phyloP scores from a whole-genome alignment of 169 alveolate genomes.

The Plasmodium vinckei region DNA sequence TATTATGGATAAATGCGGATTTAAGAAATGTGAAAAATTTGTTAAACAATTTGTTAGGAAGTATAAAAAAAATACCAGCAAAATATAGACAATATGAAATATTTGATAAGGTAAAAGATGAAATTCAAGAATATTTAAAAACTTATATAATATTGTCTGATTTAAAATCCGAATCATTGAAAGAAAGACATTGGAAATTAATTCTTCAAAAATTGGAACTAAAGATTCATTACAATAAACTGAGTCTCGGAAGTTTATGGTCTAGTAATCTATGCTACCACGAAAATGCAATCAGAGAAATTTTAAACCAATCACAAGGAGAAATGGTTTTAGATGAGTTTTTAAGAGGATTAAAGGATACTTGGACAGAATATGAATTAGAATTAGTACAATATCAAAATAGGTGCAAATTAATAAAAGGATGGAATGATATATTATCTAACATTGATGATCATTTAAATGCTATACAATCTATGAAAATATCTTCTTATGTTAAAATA shows the following conservation, averaged over 20 bases:
- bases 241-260: constrained; percentile 93
- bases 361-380: constrained; percentile 92
- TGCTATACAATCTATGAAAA: constrained; percentile 95
- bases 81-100: constrained; percentile 94
- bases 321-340: constrained; percentile 96
- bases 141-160: constrained; percentile 85
- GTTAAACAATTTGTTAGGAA: constrained; percentile 90
- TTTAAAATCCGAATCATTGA: constrained; percentile 95
- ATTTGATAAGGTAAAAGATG: constrained; percentile 90
- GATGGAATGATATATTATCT: constrained; percentile 97
- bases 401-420: constrained; percentile 95
- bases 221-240: constrained; percentile 85
- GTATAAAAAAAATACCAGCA: constrained; percentile 89
- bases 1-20: constrained; percentile 88
- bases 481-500: constrained; percentile 92
- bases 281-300: constrained; percentile 88
- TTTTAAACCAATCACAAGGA: constrained; percentile 96
- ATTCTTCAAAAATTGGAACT: constrained; percentile 88
- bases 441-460: constrained; percentile 96
- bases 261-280: constrained; percentile 80
- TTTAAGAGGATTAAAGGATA: constrained; percentile 91
- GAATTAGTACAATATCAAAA: constrained; percentile 92
- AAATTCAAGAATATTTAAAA: constrained; percentile 75
- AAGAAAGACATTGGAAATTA: constrained; percentile 97
- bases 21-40: constrained; percentile 90